Percentiles rank a stretch among this genome's conserved stretches.
Evolutionary conservation across 768 basidiomycete genomes (phyloP).

Genomic region (Russula ochroleuca): DNA sequence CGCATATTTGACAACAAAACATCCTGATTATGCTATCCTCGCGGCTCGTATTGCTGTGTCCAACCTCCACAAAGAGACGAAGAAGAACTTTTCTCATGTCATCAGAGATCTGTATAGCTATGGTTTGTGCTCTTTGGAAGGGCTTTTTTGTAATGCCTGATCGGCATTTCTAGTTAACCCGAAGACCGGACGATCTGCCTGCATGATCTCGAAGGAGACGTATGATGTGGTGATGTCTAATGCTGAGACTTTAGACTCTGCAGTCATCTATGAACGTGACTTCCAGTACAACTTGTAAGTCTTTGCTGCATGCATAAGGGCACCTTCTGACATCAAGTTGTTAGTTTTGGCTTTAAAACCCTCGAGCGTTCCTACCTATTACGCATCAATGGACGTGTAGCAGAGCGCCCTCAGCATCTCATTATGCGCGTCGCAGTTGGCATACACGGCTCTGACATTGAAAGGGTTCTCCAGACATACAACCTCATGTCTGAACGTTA

Average conservation of each 20-base stretch:
- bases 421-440: constrained; percentile 99
- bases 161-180: constrained; percentile 65
- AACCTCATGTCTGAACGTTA: constrained; percentile 97
- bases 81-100: constrained; percentile 92
- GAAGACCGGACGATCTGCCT: constrained; percentile 80
- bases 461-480: constrained; percentile 86
- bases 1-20: constrained; percentile 93
- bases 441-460: constrained; percentile 87
- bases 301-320: neutral
- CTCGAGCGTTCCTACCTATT: constrained; percentile 97
- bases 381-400: constrained; percentile 88
- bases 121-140: constrained; percentile 42
- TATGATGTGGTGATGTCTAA: constrained; percentile 80
- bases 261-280: constrained; percentile 97
- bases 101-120: constrained; percentile 88
- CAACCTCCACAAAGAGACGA: constrained; percentile 98
- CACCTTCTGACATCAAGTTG: constrained; percentile 4
- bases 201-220: constrained; percentile 88
- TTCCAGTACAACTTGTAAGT: constrained; percentile 94
- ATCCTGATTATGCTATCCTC: constrained; percentile 96
- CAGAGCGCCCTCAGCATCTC: constrained; percentile 97
- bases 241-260: constrained; percentile 79
- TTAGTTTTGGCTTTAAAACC: constrained; percentile 98
- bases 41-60: constrained; percentile 98
- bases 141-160: neutral